Evolutionary conservation across 1,284 basidiomycete species (phyloP), one percentile per base, ranked within the genome.

Genomic region (Serendipita sp.): DNA sequence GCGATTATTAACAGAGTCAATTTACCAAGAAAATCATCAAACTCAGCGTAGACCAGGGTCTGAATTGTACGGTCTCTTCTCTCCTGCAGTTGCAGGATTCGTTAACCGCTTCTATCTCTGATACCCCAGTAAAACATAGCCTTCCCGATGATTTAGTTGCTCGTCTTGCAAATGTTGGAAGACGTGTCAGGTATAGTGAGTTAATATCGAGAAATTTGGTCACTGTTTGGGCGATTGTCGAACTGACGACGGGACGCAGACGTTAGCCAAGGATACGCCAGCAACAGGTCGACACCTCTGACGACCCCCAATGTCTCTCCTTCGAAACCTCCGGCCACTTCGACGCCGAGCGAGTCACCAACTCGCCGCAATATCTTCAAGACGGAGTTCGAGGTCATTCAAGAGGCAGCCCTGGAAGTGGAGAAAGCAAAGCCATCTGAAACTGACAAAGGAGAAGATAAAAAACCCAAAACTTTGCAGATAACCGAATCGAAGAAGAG

Each of bases 181-280:
- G 77, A 62, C 77, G 79, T 58, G 74, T 79, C 42, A 73, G 81
- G 66, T 79, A 79, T 69, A 76, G 81, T 81, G 70, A 64, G 75
- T 69, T 32, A 5, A n/a, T 32, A 8, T 6, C 15, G 17, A 44
- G 17, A 1, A 44, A 12, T 44, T 44, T 17, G 12, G 12, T 32
- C 32, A 58, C 5, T 5, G 5, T 29, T 58, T 26, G 22, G 30
- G n/a, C 32, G 1, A n/a, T 26, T 30, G 22, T 22, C n/a, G n/a
- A 53, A 53, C 49, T 53, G 12, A 15, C 10, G 12, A 53, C 8
- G 15, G 12, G 15, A 26, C 10, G 15, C 32, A 58, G 53, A 58
- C 53, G 53, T 58, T 6, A 58, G 53, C 2, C 53, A 58, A 58
- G 53, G 53, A 6, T 58, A 58, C 26, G 53, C 53, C 10, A 58